Conservation (phyloP, 73 alveolate species). For the Stentor coeruleus region DNA sequence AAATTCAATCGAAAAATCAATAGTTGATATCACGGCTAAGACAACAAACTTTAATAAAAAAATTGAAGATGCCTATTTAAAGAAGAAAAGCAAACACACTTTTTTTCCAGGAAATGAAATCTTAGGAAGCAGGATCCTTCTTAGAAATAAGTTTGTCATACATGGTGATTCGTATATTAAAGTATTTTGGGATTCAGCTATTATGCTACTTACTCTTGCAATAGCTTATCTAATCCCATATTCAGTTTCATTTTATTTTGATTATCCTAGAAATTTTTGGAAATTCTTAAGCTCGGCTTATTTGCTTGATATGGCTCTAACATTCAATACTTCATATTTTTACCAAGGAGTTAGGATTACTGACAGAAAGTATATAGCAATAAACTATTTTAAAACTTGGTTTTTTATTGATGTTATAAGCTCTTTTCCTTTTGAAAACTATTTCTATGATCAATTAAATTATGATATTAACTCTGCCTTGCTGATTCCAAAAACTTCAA, state of each 20-base stretch:
- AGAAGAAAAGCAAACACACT: background rate
- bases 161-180: background rate
- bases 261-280: no score
- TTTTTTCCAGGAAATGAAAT: background rate
- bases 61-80: background rate
- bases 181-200: background rate
- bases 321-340: background rate
- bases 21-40: no score
- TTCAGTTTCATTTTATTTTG: background rate
- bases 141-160: no score
- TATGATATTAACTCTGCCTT: background rate
- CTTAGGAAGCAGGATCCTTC: background rate
- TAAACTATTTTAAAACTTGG: constrained; percentile 1
- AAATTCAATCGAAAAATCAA: no score
- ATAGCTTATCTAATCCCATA: background rate
- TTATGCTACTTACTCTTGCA: background rate
- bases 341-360: background rate
- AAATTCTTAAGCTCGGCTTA: background rate
- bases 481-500: background rate
- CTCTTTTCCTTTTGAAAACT: background rate
- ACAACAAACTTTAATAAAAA: background rate
- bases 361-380: background rate
- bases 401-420: background rate
- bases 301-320: background rate
- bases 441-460: background rate